A percentile compares a stretch with the other conserved stretches of the same genome.
Evolutionary conservation across 192 early-diverging fungal genomes (phyloP).

Genomic region (Rhizoclosmatium sp.): DNA sequence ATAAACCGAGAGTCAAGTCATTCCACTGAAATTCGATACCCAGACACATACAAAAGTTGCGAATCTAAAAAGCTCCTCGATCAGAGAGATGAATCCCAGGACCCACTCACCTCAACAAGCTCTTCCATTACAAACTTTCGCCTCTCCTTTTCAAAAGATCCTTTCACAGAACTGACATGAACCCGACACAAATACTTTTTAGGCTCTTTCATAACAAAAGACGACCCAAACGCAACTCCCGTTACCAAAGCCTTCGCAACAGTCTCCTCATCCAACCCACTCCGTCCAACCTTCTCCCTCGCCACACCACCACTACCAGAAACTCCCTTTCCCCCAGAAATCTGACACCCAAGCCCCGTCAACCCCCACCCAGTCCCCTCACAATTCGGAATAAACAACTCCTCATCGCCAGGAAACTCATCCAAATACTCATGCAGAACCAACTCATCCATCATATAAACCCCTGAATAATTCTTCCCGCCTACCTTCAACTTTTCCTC

Average conservation of each 20-base stretch:
- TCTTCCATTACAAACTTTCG: background rate
- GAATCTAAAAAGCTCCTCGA: background rate
- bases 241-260: background rate
- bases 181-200: conserved; percentile 15
- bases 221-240: conserved; percentile 5
- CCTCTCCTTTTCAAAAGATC: conserved; percentile 1
- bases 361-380: background rate
- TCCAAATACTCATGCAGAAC: conserved; percentile 4
- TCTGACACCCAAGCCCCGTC: conserved; percentile 10
- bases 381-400: conserved; percentile 23
- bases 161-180: conserved; percentile 1
- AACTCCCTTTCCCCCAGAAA: background rate
- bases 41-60: conserved; percentile 4
- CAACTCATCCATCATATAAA: background rate
- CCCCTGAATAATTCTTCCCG: background rate
- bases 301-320: background rate
- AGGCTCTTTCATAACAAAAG: conserved; percentile 8
- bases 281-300: background rate
- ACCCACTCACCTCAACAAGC: conserved; percentile 4
- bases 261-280: conserved; percentile 7
- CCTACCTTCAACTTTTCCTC: background rate
- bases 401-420: conserved; percentile 39
- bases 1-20: conserved; percentile 5
- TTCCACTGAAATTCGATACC: conserved; percentile 36
- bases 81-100: background rate